These are phyloP conservation scores for Cymbopogon flexuosus DNA, from an alignment of 202 grass and related monocot genomes.

Conservation along the genomic window DNA sequence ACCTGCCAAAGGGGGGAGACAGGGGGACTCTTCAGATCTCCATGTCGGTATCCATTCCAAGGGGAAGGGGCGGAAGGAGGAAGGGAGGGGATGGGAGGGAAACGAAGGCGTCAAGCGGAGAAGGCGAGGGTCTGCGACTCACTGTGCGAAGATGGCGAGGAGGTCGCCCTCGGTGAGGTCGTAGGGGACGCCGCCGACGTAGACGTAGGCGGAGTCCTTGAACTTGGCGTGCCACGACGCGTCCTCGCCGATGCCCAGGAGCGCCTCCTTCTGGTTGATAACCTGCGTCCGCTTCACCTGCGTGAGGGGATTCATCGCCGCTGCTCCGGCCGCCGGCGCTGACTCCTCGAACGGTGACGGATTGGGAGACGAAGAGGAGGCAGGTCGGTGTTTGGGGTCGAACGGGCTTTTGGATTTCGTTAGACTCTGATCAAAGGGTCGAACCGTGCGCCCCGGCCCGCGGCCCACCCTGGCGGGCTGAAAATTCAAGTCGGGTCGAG, in stretches of 20 bases:
- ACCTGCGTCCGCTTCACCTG: constrained; percentile 91
- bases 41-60: not conserved
- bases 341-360: not conserved
- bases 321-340: not conserved
- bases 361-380: not conserved
- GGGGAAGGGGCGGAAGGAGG: not conserved
- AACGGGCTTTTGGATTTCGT: not conserved
- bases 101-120: not conserved
- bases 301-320: constrained; percentile 82
- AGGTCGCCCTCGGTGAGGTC: constrained; percentile 93
- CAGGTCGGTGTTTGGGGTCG: not conserved
- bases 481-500: not conserved
- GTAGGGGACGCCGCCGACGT: constrained; percentile 73
- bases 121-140: not conserved
- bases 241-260: constrained; percentile 69
- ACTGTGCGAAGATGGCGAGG: constrained; percentile 78
- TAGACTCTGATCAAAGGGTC: not conserved
- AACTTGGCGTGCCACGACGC: constrained; percentile 90
- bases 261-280: constrained; percentile 83
- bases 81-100: not conserved
- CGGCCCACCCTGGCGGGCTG: not conserved
- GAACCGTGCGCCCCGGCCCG: not conserved
- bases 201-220: constrained; percentile 91
- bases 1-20: constrained; percentile 41
- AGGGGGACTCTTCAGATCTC: not conserved